A percentile compares a stretch with the other conserved stretches of the same genome.
phyloP scores from a whole-genome alignment of 1,284 basidiomycete genomes.

The Ceratobasidium sp. region DNA sequence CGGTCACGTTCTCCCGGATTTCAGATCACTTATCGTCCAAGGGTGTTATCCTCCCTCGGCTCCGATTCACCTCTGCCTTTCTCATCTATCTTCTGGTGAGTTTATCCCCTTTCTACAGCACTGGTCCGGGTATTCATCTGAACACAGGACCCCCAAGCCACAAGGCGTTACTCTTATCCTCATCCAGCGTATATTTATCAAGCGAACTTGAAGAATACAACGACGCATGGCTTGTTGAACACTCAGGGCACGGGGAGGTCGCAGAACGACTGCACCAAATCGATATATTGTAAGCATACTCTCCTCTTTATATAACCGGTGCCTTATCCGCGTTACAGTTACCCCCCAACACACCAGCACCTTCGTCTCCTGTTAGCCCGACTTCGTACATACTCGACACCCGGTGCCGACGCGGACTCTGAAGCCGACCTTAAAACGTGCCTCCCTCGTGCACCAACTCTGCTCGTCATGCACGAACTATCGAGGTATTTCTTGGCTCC shows the following conservation, averaged over 20 bases:
- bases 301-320: slow-evolving; percentile 3
- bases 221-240: slow-evolving; percentile 67
- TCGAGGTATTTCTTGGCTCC: slow-evolving; percentile 67
- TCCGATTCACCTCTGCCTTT: slow-evolving; percentile 69
- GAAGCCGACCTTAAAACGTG: slow-evolving; percentile 57
- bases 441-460: slow-evolving; percentile 62
- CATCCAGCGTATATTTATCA: slow-evolving; percentile 62
- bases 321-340: slow-evolving; percentile 57
- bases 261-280: slow-evolving; percentile 62
- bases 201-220: slow-evolving; percentile 63
- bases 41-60: slow-evolving; percentile 68
- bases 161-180: slow-evolving; percentile 65
- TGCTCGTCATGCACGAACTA: slow-evolving; percentile 73
- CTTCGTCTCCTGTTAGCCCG: slow-evolving; percentile 68
- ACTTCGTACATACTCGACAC: slow-evolving; percentile 54
- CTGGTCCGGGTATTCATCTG: not conserved
- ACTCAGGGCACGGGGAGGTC: slow-evolving; percentile 63
- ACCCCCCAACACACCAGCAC: slow-evolving; percentile 72
- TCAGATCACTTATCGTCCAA: slow-evolving; percentile 65
- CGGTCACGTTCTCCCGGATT: slow-evolving; percentile 59
- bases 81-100: slow-evolving; percentile 57
- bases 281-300: slow-evolving; percentile 66
- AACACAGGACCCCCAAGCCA: slow-evolving; percentile 52
- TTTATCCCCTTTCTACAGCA: not conserved
- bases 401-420: slow-evolving; percentile 48